Evolutionary conservation across 1,139 yeast genomes (phyloP).

Genomic region (Yamadazyma triangularis): DNA sequence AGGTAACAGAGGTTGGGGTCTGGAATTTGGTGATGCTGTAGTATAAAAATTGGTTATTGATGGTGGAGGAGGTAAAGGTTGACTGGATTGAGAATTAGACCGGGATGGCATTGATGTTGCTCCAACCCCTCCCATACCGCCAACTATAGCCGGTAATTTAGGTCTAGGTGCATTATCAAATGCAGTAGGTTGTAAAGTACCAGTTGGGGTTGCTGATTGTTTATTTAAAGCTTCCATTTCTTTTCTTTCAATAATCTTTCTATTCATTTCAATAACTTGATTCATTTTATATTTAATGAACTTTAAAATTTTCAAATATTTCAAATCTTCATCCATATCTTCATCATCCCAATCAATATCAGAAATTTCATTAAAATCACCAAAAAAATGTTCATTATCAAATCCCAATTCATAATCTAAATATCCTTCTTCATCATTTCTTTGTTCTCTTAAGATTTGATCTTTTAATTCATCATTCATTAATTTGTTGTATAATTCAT

Average conservation of each 20-base stretch:
- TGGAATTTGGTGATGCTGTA: constrained; percentile 5
- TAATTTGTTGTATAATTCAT: constrained; percentile 33
- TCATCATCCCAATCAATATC: constrained; percentile 50
- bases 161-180: neutral
- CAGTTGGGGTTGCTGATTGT: neutral
- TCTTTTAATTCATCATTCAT: constrained; percentile 39
- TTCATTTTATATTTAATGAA: constrained; percentile 36
- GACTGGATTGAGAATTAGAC: neutral
- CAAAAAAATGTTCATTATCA: constrained; percentile 5
- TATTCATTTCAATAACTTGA: constrained; percentile 10
- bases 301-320: constrained; percentile 40
- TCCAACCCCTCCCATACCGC: neutral
- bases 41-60: constrained; percentile 5
- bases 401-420: constrained; percentile 13
- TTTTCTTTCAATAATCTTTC: constrained; percentile 3
- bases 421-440: constrained; percentile 22
- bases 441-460: constrained; percentile 33
- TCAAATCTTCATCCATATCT: constrained; percentile 47
- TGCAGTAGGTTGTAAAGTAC: neutral
- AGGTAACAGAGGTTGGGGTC: constrained; percentile 9
- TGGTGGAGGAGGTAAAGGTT: constrained; percentile 9
- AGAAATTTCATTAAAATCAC: constrained; percentile 11
- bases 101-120: neutral
- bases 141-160: neutral
- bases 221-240: constrained; percentile 1